Evolutionary conservation across 164 flowering plant species (phyloP).

Genomic region (Pachysandra terminalis): DNA sequence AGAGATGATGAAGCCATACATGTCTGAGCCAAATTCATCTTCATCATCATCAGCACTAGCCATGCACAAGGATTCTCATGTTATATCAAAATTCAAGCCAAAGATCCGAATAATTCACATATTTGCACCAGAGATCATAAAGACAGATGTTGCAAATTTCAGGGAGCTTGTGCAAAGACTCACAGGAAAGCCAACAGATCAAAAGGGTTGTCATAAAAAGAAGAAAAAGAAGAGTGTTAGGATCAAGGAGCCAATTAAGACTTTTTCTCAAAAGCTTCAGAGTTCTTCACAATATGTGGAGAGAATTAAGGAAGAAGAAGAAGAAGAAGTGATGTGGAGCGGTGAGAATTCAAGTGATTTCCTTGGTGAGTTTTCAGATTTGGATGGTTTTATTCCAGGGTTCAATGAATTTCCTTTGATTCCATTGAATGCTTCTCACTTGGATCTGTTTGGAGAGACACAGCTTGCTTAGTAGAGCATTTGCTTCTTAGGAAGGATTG

Average conservation of each 20-base stretch:
- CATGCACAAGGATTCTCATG: slow-evolving; percentile 23
- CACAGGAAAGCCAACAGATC: slow-evolving; percentile 31
- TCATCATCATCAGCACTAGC: slow-evolving; percentile 9
- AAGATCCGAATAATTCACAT: slow-evolving; percentile 41
- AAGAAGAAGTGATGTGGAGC: slow-evolving; percentile 9
- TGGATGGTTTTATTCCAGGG: slow-evolving; percentile 24
- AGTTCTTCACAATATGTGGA: no score
- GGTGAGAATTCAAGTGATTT: slow-evolving; percentile 8
- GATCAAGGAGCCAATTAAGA: neutral
- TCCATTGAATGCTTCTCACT: slow-evolving; percentile 3
- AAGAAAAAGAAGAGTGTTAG: neutral
- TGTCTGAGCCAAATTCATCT: neutral
- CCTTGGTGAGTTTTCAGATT: slow-evolving; percentile 23
- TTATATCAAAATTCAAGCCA: slow-evolving; percentile 26
- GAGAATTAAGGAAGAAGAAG: slow-evolving; percentile 3
- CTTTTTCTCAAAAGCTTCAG: neutral
- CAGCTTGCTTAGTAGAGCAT: neutral
- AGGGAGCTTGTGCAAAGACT: slow-evolving; percentile 42
- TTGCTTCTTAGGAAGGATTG: neutral
- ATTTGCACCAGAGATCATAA: slow-evolving; percentile 42
- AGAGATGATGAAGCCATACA: no score
- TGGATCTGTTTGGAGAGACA: slow-evolving; percentile 7
- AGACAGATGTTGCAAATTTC: slow-evolving; percentile 37
- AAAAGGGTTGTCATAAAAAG: no score
- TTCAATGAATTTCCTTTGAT: slow-evolving; percentile 11